Base-by-base conservation (phyloP, 1,139 yeast genomes). In the Eremothecium gossypii region DNA sequence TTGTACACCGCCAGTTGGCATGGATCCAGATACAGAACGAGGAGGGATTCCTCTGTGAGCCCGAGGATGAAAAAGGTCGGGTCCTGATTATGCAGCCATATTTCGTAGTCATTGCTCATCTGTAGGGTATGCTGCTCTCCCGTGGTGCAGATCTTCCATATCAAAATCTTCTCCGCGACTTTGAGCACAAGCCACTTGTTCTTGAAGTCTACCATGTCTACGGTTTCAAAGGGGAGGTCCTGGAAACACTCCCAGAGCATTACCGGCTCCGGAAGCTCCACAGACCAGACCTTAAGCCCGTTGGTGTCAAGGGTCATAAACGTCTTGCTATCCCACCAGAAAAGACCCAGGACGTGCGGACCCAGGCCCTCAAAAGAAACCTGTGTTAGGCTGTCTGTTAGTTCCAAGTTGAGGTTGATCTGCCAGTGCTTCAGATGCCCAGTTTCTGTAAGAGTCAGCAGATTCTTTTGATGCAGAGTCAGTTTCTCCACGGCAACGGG, bases 1-100 rank as follows among this genome's bases (percentile, higher is more conserved):
- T 51, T 53, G 41, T 58, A 57, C 13, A 60, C 56, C 4, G 49
- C 47, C 28, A 59, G 40, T 29, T 52, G 49, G 30, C 44, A 48
- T 13, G 60, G 57, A 23, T 52, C 45, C 27, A 32, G 33, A 30
- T 50, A 45, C 11, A 58, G 40, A 2, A 53, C 50, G 27, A 60
- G 52, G 13, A 60, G 47, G 8, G 62, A 56, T 43, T 57, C 59
- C 34, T 60, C 63, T 4, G 64, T 60, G 40, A 60, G 54, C 3
- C 64, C 64, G 7, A 59, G 45, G 13, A 51, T 49, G 10, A 49
- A 50, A 34, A 34, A 34, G 11, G 37, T 23, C 4, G 37, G 37
- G n/a, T 34, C 29, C 14, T 34, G 29, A 38, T 44, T 39, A 34
- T 42, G 30, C 28, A 49, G 36, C 30, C 28, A 36, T 32, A 17